Evolutionary conservation across 805 yeast species (phyloP).

Genomic region (Ascoidea rubescens): DNA sequence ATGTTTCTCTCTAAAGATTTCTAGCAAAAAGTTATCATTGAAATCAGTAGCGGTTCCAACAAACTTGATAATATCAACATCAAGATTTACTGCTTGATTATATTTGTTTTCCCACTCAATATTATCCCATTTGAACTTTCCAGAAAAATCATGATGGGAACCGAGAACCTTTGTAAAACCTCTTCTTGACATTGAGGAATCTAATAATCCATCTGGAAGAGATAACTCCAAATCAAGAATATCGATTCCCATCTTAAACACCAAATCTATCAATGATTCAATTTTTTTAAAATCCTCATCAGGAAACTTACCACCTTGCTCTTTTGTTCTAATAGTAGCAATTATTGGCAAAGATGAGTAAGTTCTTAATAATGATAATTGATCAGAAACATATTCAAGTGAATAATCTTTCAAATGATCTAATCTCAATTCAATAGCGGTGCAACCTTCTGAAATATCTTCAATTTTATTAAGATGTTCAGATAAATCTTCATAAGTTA

Average conservation of each 20-base stretch:
- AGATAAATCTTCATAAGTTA: conserved; percentile 52
- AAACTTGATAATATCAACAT: conserved; percentile 67
- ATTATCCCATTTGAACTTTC: conserved; percentile 46
- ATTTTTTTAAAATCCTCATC: conserved; percentile 37
- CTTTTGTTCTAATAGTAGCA: conserved; percentile 61
- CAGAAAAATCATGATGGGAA: conserved; percentile 67
- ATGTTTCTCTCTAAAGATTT: conserved; percentile 49
- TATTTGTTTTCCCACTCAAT: conserved; percentile 67
- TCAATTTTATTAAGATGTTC: conserved; percentile 31
- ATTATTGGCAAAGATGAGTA: conserved; percentile 61
- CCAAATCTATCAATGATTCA: conserved; percentile 39
- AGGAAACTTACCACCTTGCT: conserved; percentile 77
- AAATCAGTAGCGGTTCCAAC: conserved; percentile 62
- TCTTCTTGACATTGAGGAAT: conserved; percentile 35
- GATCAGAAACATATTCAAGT: conserved; percentile 51
- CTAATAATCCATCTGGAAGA: conserved; percentile 41
- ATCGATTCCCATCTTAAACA: conserved; percentile 66
- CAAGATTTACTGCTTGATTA: conserved; percentile 46
- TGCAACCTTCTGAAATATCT: conserved; percentile 50
- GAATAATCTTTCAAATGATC: conserved; percentile 46
- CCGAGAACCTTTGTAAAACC: conserved; percentile 64
- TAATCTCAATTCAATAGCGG: conserved; percentile 75
- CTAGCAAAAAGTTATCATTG: conserved; percentile 58
- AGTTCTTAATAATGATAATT: conserved; percentile 55
- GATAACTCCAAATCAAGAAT: conserved; percentile 71